These are phyloP conservation scores for Cynara cardunculus DNA, from an alignment of 129 eudicot species.

Conservation along the genomic window DNA sequence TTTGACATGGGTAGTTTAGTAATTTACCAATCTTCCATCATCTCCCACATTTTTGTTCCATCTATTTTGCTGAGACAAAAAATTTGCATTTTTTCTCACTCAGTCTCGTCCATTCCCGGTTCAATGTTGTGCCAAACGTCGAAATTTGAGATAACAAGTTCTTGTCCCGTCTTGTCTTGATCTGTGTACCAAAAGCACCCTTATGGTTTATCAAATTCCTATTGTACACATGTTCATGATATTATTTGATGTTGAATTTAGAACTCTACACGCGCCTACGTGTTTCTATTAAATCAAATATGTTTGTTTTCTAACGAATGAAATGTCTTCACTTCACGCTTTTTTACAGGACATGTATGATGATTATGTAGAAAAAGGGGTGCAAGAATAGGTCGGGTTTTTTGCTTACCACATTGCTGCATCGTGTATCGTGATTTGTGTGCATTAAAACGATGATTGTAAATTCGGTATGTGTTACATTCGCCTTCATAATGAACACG, in stretches of 20 bases:
- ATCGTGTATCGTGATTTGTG: constrained; percentile 10
- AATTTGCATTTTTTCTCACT: neutral
- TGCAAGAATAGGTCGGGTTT: constrained; percentile 4
- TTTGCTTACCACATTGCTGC: constrained; percentile 2
- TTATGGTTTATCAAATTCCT: too few relatives aligned
- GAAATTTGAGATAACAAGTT: too few relatives aligned
- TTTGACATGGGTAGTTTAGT: too few relatives aligned
- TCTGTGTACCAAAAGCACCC: neutral
- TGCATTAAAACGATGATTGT: constrained; percentile 19
- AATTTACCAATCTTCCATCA: too few relatives aligned
- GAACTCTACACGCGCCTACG: neutral
- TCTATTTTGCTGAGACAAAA: too few relatives aligned
- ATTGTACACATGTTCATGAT: neutral
- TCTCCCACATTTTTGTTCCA: neutral
- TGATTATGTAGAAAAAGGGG: constrained; percentile 25
- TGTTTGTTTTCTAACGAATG: neutral
- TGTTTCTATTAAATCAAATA: neutral
- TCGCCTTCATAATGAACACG: neutral
- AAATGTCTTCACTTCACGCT: neutral
- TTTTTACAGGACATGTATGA: constrained; percentile 1
- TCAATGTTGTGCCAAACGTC: neutral
- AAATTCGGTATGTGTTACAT: constrained; percentile 7
- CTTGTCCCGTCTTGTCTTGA: too few relatives aligned
- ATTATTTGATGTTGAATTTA: neutral
- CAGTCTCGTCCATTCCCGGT: neutral